Base-by-base conservation (phyloP, 805 yeast species). In the Candida arabinofermentans region DNA sequence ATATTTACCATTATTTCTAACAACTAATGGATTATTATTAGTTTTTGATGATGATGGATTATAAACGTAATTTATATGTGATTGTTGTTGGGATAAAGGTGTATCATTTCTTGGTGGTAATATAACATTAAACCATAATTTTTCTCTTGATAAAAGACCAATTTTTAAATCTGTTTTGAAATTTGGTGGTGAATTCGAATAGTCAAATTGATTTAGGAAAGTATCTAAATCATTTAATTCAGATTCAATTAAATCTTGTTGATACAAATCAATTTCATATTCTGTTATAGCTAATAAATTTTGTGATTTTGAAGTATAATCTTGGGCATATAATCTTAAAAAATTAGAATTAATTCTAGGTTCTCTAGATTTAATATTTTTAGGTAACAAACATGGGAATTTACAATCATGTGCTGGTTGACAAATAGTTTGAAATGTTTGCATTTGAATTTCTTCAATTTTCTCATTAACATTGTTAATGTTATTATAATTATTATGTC, bases 101-200 rank as follows among this genome's bases (percentile, higher is more conserved):
- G 32, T 14, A 29, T 29, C 85, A 2, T 47, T 43, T 34, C 83
- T 62, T 19, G 83, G 81, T 4, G 74, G 71, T 24, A 79, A 54
- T 5, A 79, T 66, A 13, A 79, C 79, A 38, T 65, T 67, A 27
- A 67, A 64, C 81, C 81, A 77, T 35, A 78, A 57, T 51, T 75
- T 71, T 34, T 75, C 77, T 40, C 77, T 61, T 3, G 77, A 66
- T 14, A 66, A 42, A 8, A 65, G 54, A 1, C 75, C 74, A 18
- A 76, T 49, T 36, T 62, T 67, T 4, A 64, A 32, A 10, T 36
- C 39, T 5, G 34, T 35, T 12, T 45, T 40, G 24, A 40, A 45
- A n/a, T 45, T 41, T n/a, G 45, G 36, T 21, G 40, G 42, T 14
- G 36, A 18, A 13, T 50, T 47, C 13, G 41, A 32, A 34, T 39